Conservation (phyloP, 148 eudicot species). For the Vaccinium myrtillus region DNA sequence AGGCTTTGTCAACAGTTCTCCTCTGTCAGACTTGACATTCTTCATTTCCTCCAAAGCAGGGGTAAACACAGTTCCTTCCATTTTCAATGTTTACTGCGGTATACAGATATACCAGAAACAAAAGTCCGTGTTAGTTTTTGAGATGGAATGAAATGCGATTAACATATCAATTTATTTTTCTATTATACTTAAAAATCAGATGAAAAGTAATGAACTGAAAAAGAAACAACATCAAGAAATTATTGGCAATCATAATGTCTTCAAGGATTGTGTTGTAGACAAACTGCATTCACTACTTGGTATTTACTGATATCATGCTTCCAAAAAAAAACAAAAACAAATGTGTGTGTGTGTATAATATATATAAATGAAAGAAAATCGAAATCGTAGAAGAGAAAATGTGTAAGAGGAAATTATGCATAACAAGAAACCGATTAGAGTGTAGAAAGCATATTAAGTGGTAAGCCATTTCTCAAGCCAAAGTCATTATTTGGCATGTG, state of each 20-base stretch:
- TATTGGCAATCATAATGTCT: neutral
- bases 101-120: neutral
- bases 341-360: neutral
- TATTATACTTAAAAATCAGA: neutral
- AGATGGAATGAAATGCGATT: neutral
- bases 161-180: neutral
- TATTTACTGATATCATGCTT: neutral
- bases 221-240: neutral
- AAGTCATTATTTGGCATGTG: too few species aligned
- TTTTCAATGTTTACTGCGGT: constrained; percentile 32
- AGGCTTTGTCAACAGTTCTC: constrained; percentile 69
- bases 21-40: constrained; percentile 67
- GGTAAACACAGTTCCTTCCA: constrained; percentile 72
- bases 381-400: too few species aligned
- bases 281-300: neutral
- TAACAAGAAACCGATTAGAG: neutral
- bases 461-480: too few species aligned
- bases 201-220: neutral
- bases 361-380: too few species aligned
- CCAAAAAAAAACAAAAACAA: neutral
- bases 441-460: neutral
- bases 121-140: neutral
- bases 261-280: neutral
- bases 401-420: neutral
- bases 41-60: constrained; percentile 73